phyloP scores from a whole-genome alignment of 495 filamentous ascomycete genomes.

The Trichoderma gamsii region DNA sequence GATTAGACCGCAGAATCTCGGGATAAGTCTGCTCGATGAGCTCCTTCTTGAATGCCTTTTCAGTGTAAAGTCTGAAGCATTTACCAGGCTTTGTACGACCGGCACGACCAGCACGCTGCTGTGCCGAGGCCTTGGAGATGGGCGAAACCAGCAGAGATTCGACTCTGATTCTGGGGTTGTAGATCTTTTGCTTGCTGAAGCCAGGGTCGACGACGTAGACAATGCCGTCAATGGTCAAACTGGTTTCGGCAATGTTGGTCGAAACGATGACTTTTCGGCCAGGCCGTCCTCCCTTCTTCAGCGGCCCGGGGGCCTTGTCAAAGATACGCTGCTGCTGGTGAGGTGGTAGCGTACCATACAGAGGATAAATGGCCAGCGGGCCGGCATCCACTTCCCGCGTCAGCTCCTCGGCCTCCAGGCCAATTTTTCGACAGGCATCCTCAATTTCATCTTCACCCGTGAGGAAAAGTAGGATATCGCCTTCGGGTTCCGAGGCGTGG shows the following conservation, averaged over 20 bases:
- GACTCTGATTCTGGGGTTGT: constrained; percentile 92
- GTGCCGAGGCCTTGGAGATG: constrained; percentile 96
- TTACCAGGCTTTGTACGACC: constrained; percentile 97
- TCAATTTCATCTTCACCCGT: constrained; percentile 99
- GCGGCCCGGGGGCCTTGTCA: constrained; percentile 71
- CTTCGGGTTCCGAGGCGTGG: constrained; percentile 84
- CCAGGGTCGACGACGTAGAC: constrained; percentile 98
- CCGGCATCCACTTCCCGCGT: constrained; percentile 83
- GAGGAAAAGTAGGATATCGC: constrained; percentile 92
- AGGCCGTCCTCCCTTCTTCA: constrained; percentile 67
- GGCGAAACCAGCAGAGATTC: constrained; percentile 94
- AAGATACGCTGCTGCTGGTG: constrained; percentile 93
- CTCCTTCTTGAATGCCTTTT: constrained; percentile 95
- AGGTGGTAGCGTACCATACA: constrained; percentile 91
- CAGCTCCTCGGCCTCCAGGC: constrained; percentile 85
- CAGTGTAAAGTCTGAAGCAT: constrained; percentile 95
- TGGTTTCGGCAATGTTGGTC: constrained; percentile 98
- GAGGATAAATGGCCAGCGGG: constrained; percentile 81
- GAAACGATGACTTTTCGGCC: constrained; percentile 94
- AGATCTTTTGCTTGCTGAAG: constrained; percentile 99
- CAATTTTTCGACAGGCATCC: constrained; percentile 87
- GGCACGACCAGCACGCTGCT: constrained; percentile 95
- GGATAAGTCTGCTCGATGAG: constrained; percentile 95
- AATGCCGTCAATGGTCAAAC: constrained; percentile 96
- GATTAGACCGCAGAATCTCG: constrained; percentile 89